Percentiles rank a stretch among this genome's conserved stretches.
Conservation (phyloP, 805 yeast genomes). For the Metschnikowia hibisci region DNA sequence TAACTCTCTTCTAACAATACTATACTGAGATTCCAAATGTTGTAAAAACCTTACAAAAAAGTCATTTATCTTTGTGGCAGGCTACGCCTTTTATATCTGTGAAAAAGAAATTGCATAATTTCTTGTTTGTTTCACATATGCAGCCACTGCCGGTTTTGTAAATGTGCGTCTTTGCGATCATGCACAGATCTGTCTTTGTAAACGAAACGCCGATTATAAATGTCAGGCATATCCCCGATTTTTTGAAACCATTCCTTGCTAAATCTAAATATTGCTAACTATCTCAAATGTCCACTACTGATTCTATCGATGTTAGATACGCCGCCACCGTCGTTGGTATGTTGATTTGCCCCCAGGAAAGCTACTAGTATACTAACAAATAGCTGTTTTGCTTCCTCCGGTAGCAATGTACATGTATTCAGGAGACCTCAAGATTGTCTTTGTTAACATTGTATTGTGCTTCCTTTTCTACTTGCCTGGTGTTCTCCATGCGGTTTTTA, state of each 20-base stretch:
- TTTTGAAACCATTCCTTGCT: neutral
- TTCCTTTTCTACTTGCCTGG: conserved; percentile 2
- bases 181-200: neutral
- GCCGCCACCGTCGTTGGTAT: conserved; percentile 3
- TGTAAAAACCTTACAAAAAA: too few relatives aligned
- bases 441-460: conserved; percentile 3
- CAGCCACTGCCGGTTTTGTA: neutral
- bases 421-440: neutral
- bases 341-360: neutral
- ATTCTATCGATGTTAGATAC: conserved; percentile 4
- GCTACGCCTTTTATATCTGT: too few relatives aligned
- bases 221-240: neutral
- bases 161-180: neutral
- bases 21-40: too few relatives aligned
- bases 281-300: neutral
- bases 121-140: neutral
- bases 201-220: neutral
- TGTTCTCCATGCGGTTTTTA: conserved; percentile 2
- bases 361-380: neutral
- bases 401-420: conserved; percentile 2
- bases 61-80: too few relatives aligned
- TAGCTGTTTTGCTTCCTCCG: conserved; percentile 4
- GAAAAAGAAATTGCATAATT: too few relatives aligned
- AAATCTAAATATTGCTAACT: neutral
- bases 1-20: too few relatives aligned